A percentile compares a stretch with the other conserved stretches of the same genome.
phyloP scores from a whole-genome alignment of 768 basidiomycete species.

The Russula sp. region DNA sequence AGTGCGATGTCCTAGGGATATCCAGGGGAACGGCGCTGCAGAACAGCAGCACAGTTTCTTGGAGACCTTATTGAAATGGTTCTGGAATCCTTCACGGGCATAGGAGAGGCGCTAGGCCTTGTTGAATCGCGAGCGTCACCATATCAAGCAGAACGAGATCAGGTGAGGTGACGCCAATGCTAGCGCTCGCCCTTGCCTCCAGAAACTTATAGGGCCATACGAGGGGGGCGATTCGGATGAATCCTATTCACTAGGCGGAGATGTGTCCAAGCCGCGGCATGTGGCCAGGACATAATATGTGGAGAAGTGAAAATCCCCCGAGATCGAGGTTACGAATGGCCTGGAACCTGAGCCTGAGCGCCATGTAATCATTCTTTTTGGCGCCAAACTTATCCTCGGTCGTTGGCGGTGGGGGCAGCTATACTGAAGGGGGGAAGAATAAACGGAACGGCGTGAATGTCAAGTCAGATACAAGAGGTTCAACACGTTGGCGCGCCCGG shows the following conservation, averaged over 20 bases:
- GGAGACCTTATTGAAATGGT: background rate
- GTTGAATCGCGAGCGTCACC: background rate
- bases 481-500: background rate
- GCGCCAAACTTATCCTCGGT: background rate
- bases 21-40: background rate
- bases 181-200: background rate
- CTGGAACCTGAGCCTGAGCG: background rate
- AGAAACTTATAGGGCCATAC: background rate
- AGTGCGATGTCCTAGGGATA: background rate
- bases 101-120: background rate
- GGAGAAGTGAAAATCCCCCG: background rate
- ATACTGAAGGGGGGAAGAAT: background rate
- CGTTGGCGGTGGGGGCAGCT: background rate
- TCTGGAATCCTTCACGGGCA: background rate
- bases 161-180: background rate
- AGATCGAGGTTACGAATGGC: slow-evolving; percentile 3
- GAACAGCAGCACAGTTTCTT: background rate
- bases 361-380: background rate
- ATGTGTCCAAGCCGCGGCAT: background rate
- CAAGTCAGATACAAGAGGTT: background rate
- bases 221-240: background rate
- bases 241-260: background rate
- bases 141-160: background rate
- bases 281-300: background rate
- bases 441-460: background rate